Percentiles rank a stretch among this genome's conserved stretches.
Evolutionary conservation across 192 early-diverging fungal species (phyloP).

Genomic region (Helicostylum pulchrum): DNA sequence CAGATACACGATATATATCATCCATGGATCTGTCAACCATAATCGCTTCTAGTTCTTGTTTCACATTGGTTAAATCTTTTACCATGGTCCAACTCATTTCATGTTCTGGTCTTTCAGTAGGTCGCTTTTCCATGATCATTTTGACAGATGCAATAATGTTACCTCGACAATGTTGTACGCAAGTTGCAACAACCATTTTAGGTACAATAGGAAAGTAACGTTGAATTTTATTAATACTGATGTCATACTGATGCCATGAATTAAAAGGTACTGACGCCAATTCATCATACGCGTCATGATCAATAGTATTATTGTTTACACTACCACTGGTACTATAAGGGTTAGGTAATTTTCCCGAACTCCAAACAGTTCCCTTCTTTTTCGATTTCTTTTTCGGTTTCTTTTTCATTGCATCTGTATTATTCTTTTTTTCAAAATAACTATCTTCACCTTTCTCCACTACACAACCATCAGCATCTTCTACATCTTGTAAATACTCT

Average conservation of each 20-base stretch:
- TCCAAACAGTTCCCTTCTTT: conserved; percentile 15
- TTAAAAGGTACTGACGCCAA: conserved; percentile 20
- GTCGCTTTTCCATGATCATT: conserved; percentile 8
- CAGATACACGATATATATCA: conserved; percentile 37
- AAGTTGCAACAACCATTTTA: neutral
- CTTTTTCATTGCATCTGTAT: too few relatives aligned
- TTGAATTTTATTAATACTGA: conserved; percentile 1
- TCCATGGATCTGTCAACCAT: conserved; percentile 37
- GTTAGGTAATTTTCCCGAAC: conserved; percentile 9
- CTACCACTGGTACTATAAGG: neutral
- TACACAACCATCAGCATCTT: neutral
- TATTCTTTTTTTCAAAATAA: neutral
- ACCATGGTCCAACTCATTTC: conserved; percentile 14
- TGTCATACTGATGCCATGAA: conserved; percentile 28
- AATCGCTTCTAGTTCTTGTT: conserved; percentile 31
- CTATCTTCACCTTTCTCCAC: neutral
- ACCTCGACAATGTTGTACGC: conserved; percentile 19
- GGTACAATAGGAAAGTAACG: conserved; percentile 17
- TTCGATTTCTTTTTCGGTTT: conserved; percentile 14
- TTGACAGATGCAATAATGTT: conserved; percentile 24
- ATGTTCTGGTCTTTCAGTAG: conserved; percentile 7
- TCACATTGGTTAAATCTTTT: conserved; percentile 27
- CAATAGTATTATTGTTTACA: neutral
- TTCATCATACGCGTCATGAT: neutral
- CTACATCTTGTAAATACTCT: conserved; percentile 5